Evolutionary conservation across 305 asterid species (phyloP).

Genomic region (Andrographis paniculata): DNA sequence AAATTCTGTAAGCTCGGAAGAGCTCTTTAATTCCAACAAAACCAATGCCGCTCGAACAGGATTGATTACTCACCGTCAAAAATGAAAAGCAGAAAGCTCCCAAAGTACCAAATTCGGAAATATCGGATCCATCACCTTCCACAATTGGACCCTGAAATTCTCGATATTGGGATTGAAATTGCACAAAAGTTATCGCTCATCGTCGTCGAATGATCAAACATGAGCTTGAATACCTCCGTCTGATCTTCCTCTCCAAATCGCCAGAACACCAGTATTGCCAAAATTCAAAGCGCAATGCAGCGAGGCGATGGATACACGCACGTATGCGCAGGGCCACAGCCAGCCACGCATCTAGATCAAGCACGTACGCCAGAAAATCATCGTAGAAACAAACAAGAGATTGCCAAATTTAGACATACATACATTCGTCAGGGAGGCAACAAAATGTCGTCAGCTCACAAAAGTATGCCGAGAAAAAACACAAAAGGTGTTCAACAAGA

Average conservation of each 20-base stretch:
- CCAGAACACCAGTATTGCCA: conserved; percentile 10
- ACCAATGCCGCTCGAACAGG: not conserved
- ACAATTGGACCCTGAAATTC: not conserved
- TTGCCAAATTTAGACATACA: not conserved
- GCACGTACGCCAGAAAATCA: not conserved
- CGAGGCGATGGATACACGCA: not conserved
- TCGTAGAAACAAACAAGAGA: not conserved
- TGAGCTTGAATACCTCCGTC: conserved; percentile 17
- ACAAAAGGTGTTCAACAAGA: not conserved
- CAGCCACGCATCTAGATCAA: too few relatives aligned
- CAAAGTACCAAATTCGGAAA: conserved; percentile 9
- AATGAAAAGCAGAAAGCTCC: not conserved
- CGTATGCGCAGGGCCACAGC: not conserved
- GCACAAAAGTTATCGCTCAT: conserved; percentile 17
- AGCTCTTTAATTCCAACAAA: not conserved
- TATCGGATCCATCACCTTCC: not conserved
- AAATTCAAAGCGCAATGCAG: not conserved
- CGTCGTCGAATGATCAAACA: conserved; percentile 12
- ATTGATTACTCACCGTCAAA: not conserved
- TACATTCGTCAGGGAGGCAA: not conserved
- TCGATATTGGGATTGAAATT: not conserved
- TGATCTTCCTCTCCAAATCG: conserved; percentile 20
- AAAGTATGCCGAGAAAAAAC: not conserved
- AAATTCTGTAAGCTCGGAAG: not conserved
- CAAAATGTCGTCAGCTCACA: not conserved